phyloP scores from a whole-genome alignment of 1,139 yeast genomes.

The Debaryomyces sp. region DNA sequence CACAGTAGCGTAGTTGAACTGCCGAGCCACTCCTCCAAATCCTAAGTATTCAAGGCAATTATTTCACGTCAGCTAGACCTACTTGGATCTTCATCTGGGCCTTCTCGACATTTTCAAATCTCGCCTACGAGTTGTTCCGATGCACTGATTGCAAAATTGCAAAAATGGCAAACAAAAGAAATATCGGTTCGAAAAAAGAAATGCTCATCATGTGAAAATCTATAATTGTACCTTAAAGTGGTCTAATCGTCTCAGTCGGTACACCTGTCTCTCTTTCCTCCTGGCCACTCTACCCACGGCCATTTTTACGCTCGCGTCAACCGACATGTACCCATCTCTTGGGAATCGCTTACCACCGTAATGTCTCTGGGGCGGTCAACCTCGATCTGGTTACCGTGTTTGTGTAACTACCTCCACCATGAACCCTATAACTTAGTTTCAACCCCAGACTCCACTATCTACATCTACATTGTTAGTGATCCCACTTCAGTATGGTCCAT shows the following conservation, averaged over 20 bases:
- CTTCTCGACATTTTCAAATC: not conserved
- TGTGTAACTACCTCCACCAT: conserved; percentile 1
- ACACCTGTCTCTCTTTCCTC: not conserved
- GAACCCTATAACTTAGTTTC: not conserved
- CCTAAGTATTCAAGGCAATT: not conserved
- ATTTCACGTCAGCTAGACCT: not conserved
- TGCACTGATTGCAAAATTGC: conserved; percentile 1
- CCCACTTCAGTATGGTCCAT: not conserved
- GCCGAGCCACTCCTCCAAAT: not conserved
- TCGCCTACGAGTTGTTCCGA: not conserved
- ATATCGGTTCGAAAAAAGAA: not conserved
- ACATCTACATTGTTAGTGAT: not conserved
- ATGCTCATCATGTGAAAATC: not conserved
- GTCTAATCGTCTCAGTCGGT: not conserved
- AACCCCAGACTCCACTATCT: not conserved
- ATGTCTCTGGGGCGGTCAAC: conserved; percentile 2
- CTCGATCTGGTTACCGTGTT: conserved; percentile 2
- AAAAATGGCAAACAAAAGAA: not conserved
- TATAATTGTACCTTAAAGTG: not conserved
- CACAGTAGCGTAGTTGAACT: not conserved
- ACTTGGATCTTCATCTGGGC: not conserved
- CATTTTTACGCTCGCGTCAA: not conserved
- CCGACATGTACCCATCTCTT: not conserved
- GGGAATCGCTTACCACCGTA: not conserved
- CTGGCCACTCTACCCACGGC: not conserved